A percentile compares a stretch with the other conserved stretches of the same genome.
These are phyloP conservation scores for Apiospora rasikravindrae DNA, from an alignment of 2,329 filamentous ascomycete species.

Conservation along the genomic window DNA sequence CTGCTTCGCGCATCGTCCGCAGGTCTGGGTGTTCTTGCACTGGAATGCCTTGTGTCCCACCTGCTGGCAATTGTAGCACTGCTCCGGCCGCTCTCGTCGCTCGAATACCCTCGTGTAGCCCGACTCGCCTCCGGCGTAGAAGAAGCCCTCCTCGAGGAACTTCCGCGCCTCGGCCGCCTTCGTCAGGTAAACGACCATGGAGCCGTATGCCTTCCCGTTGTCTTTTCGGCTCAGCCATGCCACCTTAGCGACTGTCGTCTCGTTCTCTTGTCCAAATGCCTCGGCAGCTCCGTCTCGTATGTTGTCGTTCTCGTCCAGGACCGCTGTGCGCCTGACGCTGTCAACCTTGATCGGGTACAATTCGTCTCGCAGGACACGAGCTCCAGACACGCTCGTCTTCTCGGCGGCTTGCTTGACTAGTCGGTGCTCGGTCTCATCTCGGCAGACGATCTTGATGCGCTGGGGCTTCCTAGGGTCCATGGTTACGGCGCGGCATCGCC, in stretches of 20 bases:
- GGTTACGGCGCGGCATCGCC: neutral
- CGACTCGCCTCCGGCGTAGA: constrained; percentile 30
- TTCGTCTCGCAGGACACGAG: constrained; percentile 29
- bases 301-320: constrained; percentile 28
- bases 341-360: constrained; percentile 35
- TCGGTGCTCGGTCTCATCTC: constrained; percentile 29
- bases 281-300: constrained; percentile 23
- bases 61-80: constrained; percentile 40
- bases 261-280: constrained; percentile 32
- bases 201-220: neutral
- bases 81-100: constrained; percentile 27
- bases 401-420: constrained; percentile 28
- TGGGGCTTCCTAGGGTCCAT: neutral
- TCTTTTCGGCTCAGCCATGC: constrained; percentile 33
- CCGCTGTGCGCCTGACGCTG: constrained; percentile 28
- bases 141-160: constrained; percentile 30
- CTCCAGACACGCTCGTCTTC: constrained; percentile 26
- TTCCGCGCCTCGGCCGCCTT: constrained; percentile 17
- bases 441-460: constrained; percentile 26
- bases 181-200: constrained; percentile 2
- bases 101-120: constrained; percentile 29
- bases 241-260: constrained; percentile 32
- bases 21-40: constrained; percentile 34
- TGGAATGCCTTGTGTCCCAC: constrained; percentile 36
- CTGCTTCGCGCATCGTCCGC: constrained; percentile 27